phyloP scores from a whole-genome alignment of 75 land plant genomes.

The Ceratopteris richardii region DNA sequence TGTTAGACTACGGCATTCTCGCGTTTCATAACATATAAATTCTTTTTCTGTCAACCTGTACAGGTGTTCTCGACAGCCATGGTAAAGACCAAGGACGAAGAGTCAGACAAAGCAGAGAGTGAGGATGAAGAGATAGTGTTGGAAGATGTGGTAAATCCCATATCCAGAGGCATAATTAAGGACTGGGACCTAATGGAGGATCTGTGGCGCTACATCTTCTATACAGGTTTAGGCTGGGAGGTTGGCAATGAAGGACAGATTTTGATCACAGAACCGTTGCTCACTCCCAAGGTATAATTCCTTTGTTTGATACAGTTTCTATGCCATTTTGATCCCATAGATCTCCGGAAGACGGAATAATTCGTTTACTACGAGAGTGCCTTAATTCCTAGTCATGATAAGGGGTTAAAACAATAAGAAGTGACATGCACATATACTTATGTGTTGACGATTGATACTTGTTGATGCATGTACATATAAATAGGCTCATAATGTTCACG shows the following conservation, averaged over 20 bases:
- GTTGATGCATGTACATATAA: no score
- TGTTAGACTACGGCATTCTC: neutral
- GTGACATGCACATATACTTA: no score
- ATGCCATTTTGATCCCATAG: no score
- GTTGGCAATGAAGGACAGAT: conserved; percentile 94
- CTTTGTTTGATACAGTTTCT: neutral
- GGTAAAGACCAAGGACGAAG: conserved; percentile 20
- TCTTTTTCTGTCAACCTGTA: neutral
- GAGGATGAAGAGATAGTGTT: conserved; percentile 33
- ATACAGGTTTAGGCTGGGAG: conserved; percentile 89
- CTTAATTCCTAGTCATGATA: no score
- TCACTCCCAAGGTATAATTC: conserved; percentile 69
- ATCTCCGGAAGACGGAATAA: no score
- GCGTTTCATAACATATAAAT: no score
- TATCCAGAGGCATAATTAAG: conserved; percentile 74
- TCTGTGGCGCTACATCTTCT: conserved; percentile 76
- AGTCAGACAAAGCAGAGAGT: neutral
- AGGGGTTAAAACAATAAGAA: no score
- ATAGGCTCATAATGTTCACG: no score
- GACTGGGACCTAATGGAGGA: conserved; percentile 99
- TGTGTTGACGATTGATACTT: no score
- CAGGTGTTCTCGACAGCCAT: conserved; percentile 25
- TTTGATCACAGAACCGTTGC: conserved; percentile 82
- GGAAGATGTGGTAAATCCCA: conserved; percentile 66
- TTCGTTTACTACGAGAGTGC: no score